A percentile compares a stretch with the other conserved stretches of the same genome.
These are phyloP conservation scores for Monosporascus cannonballus DNA, from an alignment of 2,329 filamentous ascomycete genomes.

Conservation along the genomic window DNA sequence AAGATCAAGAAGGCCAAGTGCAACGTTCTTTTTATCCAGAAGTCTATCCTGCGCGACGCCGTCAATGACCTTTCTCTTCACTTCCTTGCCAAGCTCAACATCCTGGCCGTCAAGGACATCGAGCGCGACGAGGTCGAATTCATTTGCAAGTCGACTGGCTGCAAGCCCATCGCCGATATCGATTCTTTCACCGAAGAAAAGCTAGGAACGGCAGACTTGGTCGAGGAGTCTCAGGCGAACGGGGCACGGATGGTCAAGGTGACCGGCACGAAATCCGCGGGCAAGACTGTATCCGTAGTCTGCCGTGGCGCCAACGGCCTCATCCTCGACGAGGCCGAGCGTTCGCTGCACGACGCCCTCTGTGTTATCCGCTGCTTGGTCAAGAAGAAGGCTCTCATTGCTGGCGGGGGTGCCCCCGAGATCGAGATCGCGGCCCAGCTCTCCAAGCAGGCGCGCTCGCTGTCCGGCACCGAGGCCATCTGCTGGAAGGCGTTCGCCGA, in stretches of 20 bases:
- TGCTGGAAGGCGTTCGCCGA: conserved; percentile 99
- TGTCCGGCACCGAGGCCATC: conserved; percentile 89
- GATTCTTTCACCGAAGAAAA: conserved; percentile 99
- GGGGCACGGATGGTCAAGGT: conserved; percentile 93
- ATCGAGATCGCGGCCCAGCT: conserved; percentile 91
- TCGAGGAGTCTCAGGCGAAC: conserved; percentile 84
- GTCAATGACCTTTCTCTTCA: conserved; percentile 97
- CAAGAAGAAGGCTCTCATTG: conserved; percentile 99
- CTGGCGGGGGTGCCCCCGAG: conserved; percentile 91
- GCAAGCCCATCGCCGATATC: conserved; percentile 97
- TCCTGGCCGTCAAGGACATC: conserved; percentile 93
- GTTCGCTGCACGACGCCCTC: conserved; percentile 92
- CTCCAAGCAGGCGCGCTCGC: conserved; percentile 71
- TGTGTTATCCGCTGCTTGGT: conserved; percentile 96
- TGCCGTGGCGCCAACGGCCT: conserved; percentile 90
- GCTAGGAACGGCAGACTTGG: conserved; percentile 84
- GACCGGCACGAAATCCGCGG: conserved; percentile 76
- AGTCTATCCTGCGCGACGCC: conserved; percentile 94
- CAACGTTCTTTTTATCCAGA: conserved; percentile 96
- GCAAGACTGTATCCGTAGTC: conserved; percentile 90
- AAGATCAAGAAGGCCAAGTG: conserved; percentile 99
- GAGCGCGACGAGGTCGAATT: conserved; percentile 99
- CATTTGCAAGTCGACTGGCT: conserved; percentile 97
- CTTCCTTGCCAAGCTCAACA: conserved; percentile 95
- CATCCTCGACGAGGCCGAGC: conserved; percentile 95